Evolutionary conservation across 495 filamentous ascomycete genomes (phyloP).

Genomic region (Neurospora africana): DNA sequence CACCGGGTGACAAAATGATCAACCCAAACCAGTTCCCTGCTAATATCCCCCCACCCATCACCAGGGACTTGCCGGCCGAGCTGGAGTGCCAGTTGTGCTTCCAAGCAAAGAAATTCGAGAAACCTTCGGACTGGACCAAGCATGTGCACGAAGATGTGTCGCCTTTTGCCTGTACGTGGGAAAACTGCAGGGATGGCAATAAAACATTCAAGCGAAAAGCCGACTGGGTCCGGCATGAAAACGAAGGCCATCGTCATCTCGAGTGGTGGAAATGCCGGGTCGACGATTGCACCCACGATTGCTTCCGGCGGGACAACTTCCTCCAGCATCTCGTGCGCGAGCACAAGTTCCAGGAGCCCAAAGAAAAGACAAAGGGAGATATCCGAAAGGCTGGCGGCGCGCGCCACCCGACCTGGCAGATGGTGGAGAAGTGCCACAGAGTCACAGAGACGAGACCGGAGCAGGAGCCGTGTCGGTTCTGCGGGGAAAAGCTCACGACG

Average conservation of each 20-base stretch:
- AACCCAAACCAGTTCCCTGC: conserved; percentile 59
- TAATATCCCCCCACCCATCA: conserved; percentile 76
- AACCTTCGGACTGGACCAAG: conserved; percentile 97
- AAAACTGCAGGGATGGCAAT: conserved; percentile 61
- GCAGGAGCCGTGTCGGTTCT: conserved; percentile 87
- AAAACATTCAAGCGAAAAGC: conserved; percentile 97
- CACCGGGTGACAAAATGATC: conserved; percentile 55
- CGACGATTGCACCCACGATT: conserved; percentile 71
- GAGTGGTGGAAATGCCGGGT: conserved; percentile 88
- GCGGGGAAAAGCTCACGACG: conserved; percentile 65
- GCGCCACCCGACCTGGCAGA: conserved; percentile 54
- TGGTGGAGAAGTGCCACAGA: conserved; percentile 71
- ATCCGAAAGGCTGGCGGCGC: conserved; percentile 43
- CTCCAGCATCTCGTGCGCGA: conserved; percentile 90
- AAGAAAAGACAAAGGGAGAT: conserved; percentile 46
- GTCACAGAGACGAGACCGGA: conserved; percentile 54
- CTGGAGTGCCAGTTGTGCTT: conserved; percentile 93
- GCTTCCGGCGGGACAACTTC: conserved; percentile 92
- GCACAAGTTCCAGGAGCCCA: conserved; percentile 80
- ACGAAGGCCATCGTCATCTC: conserved; percentile 81
- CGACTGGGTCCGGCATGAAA: conserved; percentile 95
- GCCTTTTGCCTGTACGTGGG: conserved; percentile 91
- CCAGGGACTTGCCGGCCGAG: conserved; percentile 67
- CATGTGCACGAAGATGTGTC: conserved; percentile 94
- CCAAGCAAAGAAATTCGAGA: conserved; percentile 78